phyloP scores from a whole-genome alignment of 1,139 yeast genomes.

The Lodderomyces orthopsilosis region DNA sequence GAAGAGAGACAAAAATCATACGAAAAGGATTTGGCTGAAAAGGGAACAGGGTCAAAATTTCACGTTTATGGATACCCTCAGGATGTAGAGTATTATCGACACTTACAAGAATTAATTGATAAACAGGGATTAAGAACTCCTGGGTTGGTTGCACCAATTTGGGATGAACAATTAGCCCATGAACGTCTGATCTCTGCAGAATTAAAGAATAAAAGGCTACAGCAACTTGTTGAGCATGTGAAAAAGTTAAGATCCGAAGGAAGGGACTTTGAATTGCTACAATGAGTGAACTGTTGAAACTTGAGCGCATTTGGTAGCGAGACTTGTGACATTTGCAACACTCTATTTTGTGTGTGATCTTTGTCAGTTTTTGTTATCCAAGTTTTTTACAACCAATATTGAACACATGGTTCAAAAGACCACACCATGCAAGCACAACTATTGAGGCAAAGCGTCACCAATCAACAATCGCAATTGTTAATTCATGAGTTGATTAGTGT shows the following conservation, averaged over 20 bases:
- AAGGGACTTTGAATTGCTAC: conserved; percentile 11
- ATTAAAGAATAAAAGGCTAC: conserved; percentile 21
- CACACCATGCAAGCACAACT: conserved; percentile 16
- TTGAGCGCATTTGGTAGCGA: neutral
- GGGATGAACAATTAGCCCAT: conserved; percentile 22
- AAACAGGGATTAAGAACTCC: conserved; percentile 14
- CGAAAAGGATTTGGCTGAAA: conserved; percentile 18
- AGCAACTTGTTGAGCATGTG: conserved; percentile 20
- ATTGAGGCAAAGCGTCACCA: conserved; percentile 15
- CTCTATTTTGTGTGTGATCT: neutral
- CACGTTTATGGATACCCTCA: conserved; percentile 29
- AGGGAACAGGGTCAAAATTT: conserved; percentile 25
- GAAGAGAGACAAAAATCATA: conserved; percentile 28
- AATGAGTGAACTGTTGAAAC: neutral
- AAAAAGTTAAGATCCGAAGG: conserved; percentile 19
- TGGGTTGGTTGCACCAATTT: conserved; percentile 26
- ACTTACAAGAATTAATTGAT: conserved; percentile 21
- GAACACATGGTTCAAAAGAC: neutral
- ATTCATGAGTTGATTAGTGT: conserved; percentile 43
- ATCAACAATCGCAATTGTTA: conserved; percentile 36
- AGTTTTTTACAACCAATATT: conserved; percentile 5
- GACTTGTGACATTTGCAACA: neutral
- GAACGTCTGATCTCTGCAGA: conserved; percentile 19
- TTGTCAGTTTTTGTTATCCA: conserved; percentile 2
- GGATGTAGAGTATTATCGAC: conserved; percentile 30